Base-by-base conservation (phyloP, 2,329 filamentous ascomycete genomes). In the Cercospora canescens region DNA sequence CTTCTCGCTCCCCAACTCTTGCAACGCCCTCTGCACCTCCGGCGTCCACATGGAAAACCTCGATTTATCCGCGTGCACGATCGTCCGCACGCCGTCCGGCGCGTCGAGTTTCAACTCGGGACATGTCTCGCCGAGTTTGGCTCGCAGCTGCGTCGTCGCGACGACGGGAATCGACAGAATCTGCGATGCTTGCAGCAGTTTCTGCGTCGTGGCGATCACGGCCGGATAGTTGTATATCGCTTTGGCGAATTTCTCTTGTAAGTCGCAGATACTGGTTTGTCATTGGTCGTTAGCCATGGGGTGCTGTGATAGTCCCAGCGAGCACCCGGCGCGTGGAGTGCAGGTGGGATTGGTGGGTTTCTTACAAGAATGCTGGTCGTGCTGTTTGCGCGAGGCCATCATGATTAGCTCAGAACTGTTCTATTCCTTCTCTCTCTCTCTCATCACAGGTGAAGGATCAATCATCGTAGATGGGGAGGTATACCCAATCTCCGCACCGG, bases 181-280 rank as follows among this genome's bases (percentile, higher is more conserved):
- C 62, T 77, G 70, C 60, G 81, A 80, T 11, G 83, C 83, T 76
- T 78, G 80, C 34, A 86, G 79, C 70, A 86, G 76, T 75, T 86
- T 86, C 71, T 84, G 81, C 9, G 83, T 81, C 1, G 83, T 86
- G 11, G 79, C 76, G 62, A 85, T 76, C 32, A 97, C 86, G 77
- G 91, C 93, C 69, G 92, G 87, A 76, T 94, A 97, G 76, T 96
- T 89, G 81, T 90, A 87, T 74, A 98, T 97, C 63, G 89, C 90
- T 8, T 84, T 83, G 67, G 92, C 87, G 81, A 98, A 98, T 79
- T 93, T 96, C 72, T 97, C 94, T 81, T 98, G 94, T 69, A 98
- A 85, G 76, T 98, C 94, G 82, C 94, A 98, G 76, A 98, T 87
- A 75, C 94, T 97, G 68, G 2, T 24, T 21, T 30, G 54, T 58